Conservation (phyloP, 768 basidiomycete species). For the Tricholoma saponaceum region DNA sequence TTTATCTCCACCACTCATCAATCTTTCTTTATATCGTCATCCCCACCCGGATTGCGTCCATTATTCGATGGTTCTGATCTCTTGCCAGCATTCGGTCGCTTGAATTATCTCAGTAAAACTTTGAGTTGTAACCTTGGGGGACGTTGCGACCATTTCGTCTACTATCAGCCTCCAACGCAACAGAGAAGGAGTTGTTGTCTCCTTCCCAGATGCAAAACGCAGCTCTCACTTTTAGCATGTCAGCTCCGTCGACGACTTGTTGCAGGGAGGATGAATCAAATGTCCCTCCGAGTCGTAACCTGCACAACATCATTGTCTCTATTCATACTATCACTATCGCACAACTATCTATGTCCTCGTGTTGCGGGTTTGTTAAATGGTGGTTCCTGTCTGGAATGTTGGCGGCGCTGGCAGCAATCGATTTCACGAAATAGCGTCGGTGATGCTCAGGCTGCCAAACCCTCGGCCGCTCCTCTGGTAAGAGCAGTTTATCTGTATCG, state of each 20-base stretch:
- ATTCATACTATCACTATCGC: constrained; percentile 98
- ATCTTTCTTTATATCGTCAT: too few species aligned
- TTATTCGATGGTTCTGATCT: too few species aligned
- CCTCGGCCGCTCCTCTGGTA: constrained; percentile 28
- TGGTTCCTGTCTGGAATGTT: constrained; percentile 82
- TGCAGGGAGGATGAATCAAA: constrained; percentile 83
- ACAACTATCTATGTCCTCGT: constrained; percentile 92
- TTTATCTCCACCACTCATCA: too few species aligned
- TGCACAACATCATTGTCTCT: constrained; percentile 91
- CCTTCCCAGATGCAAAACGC: constrained; percentile 71
- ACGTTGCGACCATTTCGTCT: too few species aligned
- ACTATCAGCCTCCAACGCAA: constrained; percentile 49
- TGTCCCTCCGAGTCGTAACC: constrained; percentile 77
- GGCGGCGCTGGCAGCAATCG: constrained; percentile 81
- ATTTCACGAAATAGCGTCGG: constrained; percentile 38
- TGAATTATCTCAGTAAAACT: too few species aligned
- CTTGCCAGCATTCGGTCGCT: too few species aligned
- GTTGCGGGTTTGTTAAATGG: constrained; percentile 68
- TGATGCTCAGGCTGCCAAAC: constrained; percentile 25
- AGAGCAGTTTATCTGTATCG: constrained; percentile 15
- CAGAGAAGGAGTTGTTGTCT: constrained; percentile 54
- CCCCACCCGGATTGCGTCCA: too few species aligned
- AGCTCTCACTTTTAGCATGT: constrained; percentile 88
- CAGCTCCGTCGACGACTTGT: constrained; percentile 86
- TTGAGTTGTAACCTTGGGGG: too few species aligned